phyloP scores from a whole-genome alignment of 495 filamentous ascomycete species.

The Talaromyces thailandensis region DNA sequence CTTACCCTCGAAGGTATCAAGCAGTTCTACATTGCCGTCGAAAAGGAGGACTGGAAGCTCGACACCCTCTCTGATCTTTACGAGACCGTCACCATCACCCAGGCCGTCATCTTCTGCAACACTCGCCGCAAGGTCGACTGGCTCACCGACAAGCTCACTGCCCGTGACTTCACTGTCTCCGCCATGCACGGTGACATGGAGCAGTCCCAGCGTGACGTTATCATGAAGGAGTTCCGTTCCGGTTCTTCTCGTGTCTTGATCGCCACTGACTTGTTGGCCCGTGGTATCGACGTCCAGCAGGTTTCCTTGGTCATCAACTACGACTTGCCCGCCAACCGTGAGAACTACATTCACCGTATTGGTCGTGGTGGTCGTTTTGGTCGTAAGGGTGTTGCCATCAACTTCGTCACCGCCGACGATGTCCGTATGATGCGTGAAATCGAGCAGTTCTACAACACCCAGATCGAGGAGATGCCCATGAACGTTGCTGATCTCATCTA shows the following conservation, averaged over 20 bases:
- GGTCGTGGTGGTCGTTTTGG: slow-evolving; percentile 98
- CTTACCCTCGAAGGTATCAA: slow-evolving; percentile 98
- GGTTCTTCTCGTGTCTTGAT: slow-evolving; percentile 97
- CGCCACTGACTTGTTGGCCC: slow-evolving; percentile 91
- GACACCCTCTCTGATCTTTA: slow-evolving; percentile 98
- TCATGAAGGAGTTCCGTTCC: slow-evolving; percentile 99
- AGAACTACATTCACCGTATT: slow-evolving; percentile 99
- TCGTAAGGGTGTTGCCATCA: slow-evolving; percentile 99
- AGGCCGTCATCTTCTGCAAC: slow-evolving; percentile 99
- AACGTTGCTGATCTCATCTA: slow-evolving; percentile 53
- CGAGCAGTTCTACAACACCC: slow-evolving; percentile 59
- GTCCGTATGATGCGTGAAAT: slow-evolving; percentile 99
- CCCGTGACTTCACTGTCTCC: slow-evolving; percentile 96
- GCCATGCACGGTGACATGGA: slow-evolving; percentile 99
- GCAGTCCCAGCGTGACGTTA: slow-evolving; percentile 91
- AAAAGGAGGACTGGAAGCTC: slow-evolving; percentile 99
- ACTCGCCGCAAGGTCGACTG: slow-evolving; percentile 99
- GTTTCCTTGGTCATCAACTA: slow-evolving; percentile 99
- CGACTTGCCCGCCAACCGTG: slow-evolving; percentile 94
- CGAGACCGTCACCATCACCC: slow-evolving; percentile 98
- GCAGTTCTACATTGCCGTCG: slow-evolving; percentile 99
- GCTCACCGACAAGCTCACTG: slow-evolving; percentile 97
- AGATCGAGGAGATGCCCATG: slow-evolving; percentile 57
- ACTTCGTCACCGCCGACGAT: slow-evolving; percentile 98
- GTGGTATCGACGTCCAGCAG: slow-evolving; percentile 99